Percentiles rank a stretch among this genome's conserved stretches.
These are phyloP conservation scores for Hippophae gyantsensis DNA, from an alignment of 306 rosid genomes.

Conservation along the genomic window DNA sequence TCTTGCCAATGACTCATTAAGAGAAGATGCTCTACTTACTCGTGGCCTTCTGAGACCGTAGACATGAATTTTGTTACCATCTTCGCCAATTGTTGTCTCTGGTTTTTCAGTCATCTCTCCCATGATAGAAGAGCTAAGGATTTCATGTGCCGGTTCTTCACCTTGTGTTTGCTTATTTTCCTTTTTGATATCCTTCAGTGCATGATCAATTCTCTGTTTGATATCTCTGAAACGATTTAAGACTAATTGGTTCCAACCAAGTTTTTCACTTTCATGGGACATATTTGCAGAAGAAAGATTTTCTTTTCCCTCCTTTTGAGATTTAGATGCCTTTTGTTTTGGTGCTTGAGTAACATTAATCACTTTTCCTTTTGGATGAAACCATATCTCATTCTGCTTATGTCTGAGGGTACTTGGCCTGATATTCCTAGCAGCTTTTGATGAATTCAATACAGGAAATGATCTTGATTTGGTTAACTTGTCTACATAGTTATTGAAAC, in stretches of 20 bases:
- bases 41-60: constrained; percentile 22
- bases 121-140: constrained; percentile 17
- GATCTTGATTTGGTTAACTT: constrained; percentile 63
- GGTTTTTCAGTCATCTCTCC: constrained; percentile 26
- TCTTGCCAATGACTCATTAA: constrained; percentile 52
- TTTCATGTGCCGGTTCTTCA: constrained; percentile 11
- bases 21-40: constrained; percentile 48
- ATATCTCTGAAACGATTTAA: constrained; percentile 58
- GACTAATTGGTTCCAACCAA: constrained; percentile 83
- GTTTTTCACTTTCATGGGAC: constrained; percentile 33
- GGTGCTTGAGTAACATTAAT: constrained; percentile 23
- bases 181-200: constrained; percentile 51
- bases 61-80: constrained; percentile 21
- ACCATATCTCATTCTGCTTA: constrained; percentile 63
- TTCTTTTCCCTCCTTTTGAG: constrained; percentile 27
- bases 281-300: constrained; percentile 20
- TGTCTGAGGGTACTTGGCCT: constrained; percentile 46
- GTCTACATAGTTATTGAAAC: constrained; percentile 22
- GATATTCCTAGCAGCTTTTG: constrained; percentile 16
- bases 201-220: constrained; percentile 62
- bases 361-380: constrained; percentile 30
- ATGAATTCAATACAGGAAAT: constrained; percentile 47
- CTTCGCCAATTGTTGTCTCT: constrained; percentile 21
- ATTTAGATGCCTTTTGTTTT: constrained; percentile 20
- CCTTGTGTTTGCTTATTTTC: constrained; percentile 25